Conservation (phyloP, 495 filamentous ascomycete genomes). For the Xylaria curta region DNA sequence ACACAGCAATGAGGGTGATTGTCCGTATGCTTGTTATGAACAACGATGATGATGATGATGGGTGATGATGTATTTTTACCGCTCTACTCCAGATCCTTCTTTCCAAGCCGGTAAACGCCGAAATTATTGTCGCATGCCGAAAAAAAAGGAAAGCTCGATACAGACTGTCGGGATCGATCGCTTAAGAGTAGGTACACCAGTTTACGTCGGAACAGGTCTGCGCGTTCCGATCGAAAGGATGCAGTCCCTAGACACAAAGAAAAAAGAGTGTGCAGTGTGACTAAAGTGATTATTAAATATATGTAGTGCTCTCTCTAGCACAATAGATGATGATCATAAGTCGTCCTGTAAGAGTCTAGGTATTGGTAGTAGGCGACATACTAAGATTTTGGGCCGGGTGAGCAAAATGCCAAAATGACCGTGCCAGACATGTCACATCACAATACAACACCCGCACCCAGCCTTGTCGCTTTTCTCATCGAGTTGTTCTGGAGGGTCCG, state of each 20-base stretch:
- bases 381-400: conserved; percentile 16
- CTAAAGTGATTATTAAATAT: conserved; percentile 31
- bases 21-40: conserved; percentile 29
- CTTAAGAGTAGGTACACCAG: background rate
- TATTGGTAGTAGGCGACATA: conserved; percentile 16
- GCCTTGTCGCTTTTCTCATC: conserved; percentile 46
- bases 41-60: conserved; percentile 21
- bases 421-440: conserved; percentile 53
- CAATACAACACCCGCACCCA: conserved; percentile 60
- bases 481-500: conserved; percentile 43
- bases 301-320: conserved; percentile 32
- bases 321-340: conserved; percentile 32
- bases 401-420: conserved; percentile 24
- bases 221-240: conserved; percentile 15
- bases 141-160: conserved; percentile 18
- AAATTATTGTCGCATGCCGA: conserved; percentile 29
- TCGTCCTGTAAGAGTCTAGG: conserved; percentile 34
- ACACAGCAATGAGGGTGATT: conserved; percentile 35
- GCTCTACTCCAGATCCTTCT: conserved; percentile 36
- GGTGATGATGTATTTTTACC: conserved; percentile 20
- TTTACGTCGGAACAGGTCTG: background rate
- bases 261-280: conserved; percentile 27
- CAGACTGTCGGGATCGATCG: conserved; percentile 13
- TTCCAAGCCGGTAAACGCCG: conserved; percentile 42
- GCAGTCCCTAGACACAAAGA: conserved; percentile 33